These are phyloP conservation scores for Trametes cubensis DNA, from an alignment of 768 basidiomycete species.

Conservation along the genomic window DNA sequence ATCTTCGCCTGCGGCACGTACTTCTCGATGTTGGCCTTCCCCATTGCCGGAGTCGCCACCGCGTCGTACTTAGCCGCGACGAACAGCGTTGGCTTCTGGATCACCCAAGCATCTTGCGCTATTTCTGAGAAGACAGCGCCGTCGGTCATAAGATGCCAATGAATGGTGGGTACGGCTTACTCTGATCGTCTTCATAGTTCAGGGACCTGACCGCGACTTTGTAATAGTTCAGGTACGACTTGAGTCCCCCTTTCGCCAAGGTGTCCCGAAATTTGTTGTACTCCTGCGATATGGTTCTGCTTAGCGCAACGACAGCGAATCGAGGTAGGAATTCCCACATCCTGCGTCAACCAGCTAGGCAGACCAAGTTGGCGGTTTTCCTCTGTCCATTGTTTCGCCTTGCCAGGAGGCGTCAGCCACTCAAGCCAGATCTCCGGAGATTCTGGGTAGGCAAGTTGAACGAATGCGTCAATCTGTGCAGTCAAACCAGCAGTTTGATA, in stretches of 20 bases:
- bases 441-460: constrained; percentile 37
- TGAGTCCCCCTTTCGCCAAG: constrained; percentile 36
- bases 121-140: constrained; percentile 7
- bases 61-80: constrained; percentile 39
- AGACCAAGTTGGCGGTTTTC: constrained; percentile 31
- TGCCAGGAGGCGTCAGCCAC: constrained; percentile 39
- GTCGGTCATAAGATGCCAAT: not conserved
- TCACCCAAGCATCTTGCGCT: constrained; percentile 25
- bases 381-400: constrained; percentile 34
- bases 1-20: constrained; percentile 34
- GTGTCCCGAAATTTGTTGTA: constrained; percentile 26
- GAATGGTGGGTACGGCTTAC: constrained; percentile 23
- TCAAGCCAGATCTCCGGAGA: constrained; percentile 40
- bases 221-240: constrained; percentile 43
- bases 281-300: constrained; percentile 7
- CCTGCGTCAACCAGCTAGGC: constrained; percentile 36
- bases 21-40: constrained; percentile 28
- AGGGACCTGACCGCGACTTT: constrained; percentile 30
- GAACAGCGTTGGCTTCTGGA: constrained; percentile 42
- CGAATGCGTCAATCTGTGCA: constrained; percentile 44
- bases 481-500: not conserved
- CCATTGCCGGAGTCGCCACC: constrained; percentile 33
- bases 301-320: not conserved
- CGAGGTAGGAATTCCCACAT: constrained; percentile 29
- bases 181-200: constrained; percentile 31